Conservation (phyloP, 192 early-diverging fungal genomes). For the Dissophora ornata region DNA sequence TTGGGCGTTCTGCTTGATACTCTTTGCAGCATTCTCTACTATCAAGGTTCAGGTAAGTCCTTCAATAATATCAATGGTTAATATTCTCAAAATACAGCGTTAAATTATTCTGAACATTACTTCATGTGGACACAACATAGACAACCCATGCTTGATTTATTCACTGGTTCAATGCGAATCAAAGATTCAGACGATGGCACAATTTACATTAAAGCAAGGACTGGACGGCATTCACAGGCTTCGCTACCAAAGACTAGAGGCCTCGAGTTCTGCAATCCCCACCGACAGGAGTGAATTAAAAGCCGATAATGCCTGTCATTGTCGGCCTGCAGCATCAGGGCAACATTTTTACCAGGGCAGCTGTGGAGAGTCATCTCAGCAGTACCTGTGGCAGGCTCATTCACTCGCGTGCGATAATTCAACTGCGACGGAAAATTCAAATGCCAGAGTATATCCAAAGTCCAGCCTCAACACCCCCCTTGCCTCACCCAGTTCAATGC, state of each 20-base stretch:
- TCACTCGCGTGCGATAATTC: neutral
- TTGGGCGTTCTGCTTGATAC: slow-evolving; percentile 82
- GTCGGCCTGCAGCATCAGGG: neutral
- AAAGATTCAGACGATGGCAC: slow-evolving; percentile 73
- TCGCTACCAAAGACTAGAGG: slow-evolving; percentile 59
- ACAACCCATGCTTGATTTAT: slow-evolving; percentile 86
- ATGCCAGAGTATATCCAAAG: neutral
- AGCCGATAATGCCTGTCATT: slow-evolving; percentile 7
- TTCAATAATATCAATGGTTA: too few relatives aligned
- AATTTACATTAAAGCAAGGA: slow-evolving; percentile 76
- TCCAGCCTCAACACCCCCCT: neutral
- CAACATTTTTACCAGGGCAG: slow-evolving; percentile 1
- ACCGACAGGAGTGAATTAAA: slow-evolving; percentile 9
- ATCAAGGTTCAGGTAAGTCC: slow-evolving; percentile 75
- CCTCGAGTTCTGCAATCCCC: slow-evolving; percentile 9
- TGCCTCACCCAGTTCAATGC: neutral
- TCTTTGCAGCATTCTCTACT: slow-evolving; percentile 87
- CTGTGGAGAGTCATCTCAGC: neutral
- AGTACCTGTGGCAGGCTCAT: neutral
- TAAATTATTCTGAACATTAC: too few relatives aligned
- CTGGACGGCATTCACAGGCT: slow-evolving; percentile 68
- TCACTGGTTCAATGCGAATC: slow-evolving; percentile 79
- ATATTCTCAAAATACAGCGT: too few relatives aligned
- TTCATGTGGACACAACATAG: too few relatives aligned
- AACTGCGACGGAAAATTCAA: neutral